Conservation (phyloP, 768 basidiomycete species). For the Strobilomyces echinocephalus region DNA sequence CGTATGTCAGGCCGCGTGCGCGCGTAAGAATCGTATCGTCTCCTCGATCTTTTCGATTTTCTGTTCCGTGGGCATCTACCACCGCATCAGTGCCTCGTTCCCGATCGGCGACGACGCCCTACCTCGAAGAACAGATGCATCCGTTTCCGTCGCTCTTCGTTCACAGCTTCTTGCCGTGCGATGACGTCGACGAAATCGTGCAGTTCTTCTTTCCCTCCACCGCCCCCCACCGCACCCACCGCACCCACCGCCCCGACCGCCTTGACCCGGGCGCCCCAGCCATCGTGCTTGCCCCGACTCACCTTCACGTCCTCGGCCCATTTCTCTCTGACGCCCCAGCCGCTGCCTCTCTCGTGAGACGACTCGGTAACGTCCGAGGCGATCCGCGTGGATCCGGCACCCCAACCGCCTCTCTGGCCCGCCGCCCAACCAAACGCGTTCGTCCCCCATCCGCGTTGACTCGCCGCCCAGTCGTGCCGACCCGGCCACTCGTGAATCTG, state of each 20-base stretch:
- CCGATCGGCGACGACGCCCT: constrained; percentile 6
- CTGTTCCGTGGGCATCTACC: constrained; percentile 52
- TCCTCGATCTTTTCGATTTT: constrained; percentile 51
- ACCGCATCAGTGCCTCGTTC: not conserved
- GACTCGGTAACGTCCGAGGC: constrained; percentile 22
- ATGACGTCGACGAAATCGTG: constrained; percentile 44
- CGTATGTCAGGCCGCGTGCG: constrained; percentile 8
- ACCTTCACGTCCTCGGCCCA: constrained; percentile 11
- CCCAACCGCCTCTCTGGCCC: constrained; percentile 13
- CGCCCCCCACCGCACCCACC: constrained; percentile 4
- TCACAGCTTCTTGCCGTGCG: constrained; percentile 37
- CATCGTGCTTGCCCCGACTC: not conserved
- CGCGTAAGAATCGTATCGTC: constrained; percentile 38
- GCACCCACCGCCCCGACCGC: not conserved
- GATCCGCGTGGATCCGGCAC: not conserved
- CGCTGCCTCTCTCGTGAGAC: constrained; percentile 8
- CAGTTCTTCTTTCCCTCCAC: constrained; percentile 11
- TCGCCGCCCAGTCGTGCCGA: constrained; percentile 8
- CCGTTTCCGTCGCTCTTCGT: constrained; percentile 35
- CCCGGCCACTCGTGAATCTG: constrained; percentile 12
- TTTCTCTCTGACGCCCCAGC: constrained; percentile 18
- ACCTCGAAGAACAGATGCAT: constrained; percentile 55
- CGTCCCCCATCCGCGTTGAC: constrained; percentile 8
- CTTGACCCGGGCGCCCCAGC: not conserved
- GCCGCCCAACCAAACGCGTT: not conserved